Base-by-base conservation (phyloP, 306 rosid species). In the Sindora glabra region DNA sequence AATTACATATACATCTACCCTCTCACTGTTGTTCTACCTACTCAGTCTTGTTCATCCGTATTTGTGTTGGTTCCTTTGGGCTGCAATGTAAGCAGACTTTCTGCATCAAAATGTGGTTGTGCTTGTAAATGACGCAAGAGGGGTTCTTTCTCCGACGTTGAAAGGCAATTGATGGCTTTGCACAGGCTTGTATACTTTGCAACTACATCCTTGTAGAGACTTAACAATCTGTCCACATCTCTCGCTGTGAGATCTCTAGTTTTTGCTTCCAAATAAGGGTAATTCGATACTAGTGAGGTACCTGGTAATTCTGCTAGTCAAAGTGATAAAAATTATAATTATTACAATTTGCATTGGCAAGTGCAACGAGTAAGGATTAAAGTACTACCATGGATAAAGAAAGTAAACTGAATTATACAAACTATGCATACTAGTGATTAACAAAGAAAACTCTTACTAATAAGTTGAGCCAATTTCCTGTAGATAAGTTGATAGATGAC, bases 261-360 rank as follows among this genome's bases (percentile, higher is more conserved):
- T 60, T 77, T 71, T n/a, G 78, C 79, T 52, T 80, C 87, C 83
- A 83, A 70, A 57, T 72, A 86, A 26, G 87, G 87, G 64, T 70
- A 71, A 62, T 54, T 76, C 58, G 83, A 64, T 60, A 49, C 64
- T 37, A 78, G 71, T 19, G 67, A 18, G 53, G 59, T n/a, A 41
- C 58, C 24, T 25, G 22, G 21, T 49, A 39, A 50, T 46, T 46
- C 67, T 29, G 30, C 73, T 45, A 33, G 8, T 14, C 5, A 13
- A 15, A 6, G 51, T 24, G 55, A 62, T 0, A 3, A n/a, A 26
- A 26, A 3, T 26, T 24, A 33, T 8, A 46, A 2, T 53, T 40
- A 56, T 56, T 42, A 21, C 12, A 33, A 30, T 9, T 3, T 7
- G 11, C 17, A 34, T 15, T 17, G 21, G 53, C 4, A 41, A 30